Evolutionary conservation across 2,329 filamentous ascomycete species (phyloP).

Genomic region (Fusarium sp.): DNA sequence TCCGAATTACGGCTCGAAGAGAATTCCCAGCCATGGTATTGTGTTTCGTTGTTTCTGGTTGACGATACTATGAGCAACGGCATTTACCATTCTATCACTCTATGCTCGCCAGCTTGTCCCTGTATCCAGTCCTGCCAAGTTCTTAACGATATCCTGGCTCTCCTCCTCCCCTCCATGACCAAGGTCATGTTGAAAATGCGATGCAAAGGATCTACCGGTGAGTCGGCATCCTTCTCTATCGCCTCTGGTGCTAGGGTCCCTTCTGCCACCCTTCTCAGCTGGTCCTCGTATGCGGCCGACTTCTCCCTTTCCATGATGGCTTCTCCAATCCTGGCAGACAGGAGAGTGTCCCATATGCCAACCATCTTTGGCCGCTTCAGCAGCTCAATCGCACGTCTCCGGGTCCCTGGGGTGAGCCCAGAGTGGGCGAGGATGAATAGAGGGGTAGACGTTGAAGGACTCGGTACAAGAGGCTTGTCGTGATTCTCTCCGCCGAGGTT

Average conservation of each 20-base stretch:
- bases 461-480: neutral
- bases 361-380: slow-evolving; percentile 1
- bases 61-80: neutral
- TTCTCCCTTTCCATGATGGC: slow-evolving; percentile 17
- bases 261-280: neutral
- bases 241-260: neutral
- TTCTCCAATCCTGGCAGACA: slow-evolving; percentile 15
- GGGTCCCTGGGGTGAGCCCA: neutral
- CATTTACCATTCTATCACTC: neutral
- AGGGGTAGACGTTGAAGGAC: neutral
- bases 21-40: neutral
- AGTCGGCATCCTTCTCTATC: neutral
- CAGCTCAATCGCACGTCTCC: neutral
- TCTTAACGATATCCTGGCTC: neutral
- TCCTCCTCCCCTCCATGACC: neutral
- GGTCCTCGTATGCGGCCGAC: neutral
- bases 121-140: slow-evolving; percentile 15
- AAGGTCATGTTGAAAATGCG: slow-evolving; percentile 24
- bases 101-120: neutral
- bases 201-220: slow-evolving; percentile 6
- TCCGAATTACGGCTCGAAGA: too few relatives aligned
- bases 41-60: neutral
- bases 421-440: slow-evolving; percentile 12
- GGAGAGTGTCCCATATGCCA: slow-evolving; percentile 7
- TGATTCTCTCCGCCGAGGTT: neutral